These are phyloP conservation scores for Leccinum fibrillosum DNA, from an alignment of 768 basidiomycete genomes.

Conservation along the genomic window DNA sequence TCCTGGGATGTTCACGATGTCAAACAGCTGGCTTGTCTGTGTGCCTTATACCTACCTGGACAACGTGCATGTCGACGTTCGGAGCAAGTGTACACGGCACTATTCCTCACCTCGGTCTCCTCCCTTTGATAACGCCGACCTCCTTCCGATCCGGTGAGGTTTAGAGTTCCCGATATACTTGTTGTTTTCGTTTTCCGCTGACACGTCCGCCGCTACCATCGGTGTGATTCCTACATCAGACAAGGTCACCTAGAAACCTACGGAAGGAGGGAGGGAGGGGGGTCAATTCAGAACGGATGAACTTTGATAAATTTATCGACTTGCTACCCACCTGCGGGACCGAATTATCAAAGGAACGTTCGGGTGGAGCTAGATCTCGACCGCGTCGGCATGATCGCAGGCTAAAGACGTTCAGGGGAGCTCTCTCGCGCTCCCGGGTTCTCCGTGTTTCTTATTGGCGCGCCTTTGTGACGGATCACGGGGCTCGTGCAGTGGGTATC, in stretches of 20 bases:
- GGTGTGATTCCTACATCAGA: background rate
- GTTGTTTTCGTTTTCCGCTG: background rate
- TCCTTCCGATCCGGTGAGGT: background rate
- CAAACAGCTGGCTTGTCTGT: background rate
- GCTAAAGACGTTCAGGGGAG: background rate
- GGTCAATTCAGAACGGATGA: background rate
- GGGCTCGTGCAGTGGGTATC: background rate
- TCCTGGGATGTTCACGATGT: background rate
- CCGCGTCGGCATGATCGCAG: background rate
- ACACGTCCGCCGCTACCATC: background rate
- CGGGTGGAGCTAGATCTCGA: background rate
- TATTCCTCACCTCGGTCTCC: background rate
- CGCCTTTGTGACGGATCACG: background rate
- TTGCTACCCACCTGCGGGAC: background rate
- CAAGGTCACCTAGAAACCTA: background rate
- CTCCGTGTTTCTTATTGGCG: background rate
- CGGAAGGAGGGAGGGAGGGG: background rate
- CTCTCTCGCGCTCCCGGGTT: background rate
- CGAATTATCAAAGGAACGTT: background rate
- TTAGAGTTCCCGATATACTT: background rate
- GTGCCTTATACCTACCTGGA: constrained; percentile 21
- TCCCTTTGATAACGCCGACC: background rate
- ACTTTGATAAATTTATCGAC: constrained; percentile 1
- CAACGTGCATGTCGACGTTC: background rate
- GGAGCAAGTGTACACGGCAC: background rate